Base-by-base conservation (phyloP, 164 flowering plant species). In the Piper betle region DNA sequence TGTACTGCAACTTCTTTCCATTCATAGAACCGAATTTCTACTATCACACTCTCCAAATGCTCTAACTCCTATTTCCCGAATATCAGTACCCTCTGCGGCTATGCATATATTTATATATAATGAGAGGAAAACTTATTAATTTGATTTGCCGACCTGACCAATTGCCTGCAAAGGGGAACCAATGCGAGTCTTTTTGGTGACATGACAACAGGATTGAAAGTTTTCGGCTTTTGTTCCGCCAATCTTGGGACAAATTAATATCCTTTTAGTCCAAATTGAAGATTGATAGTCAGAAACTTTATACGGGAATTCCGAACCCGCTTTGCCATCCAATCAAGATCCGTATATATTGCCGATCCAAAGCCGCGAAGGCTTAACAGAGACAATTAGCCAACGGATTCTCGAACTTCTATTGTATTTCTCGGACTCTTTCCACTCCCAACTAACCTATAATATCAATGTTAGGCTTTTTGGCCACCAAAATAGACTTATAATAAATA, bases 1-100 rank as follows among this genome's bases (percentile, higher is more conserved):
- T 86, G 82, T 85, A 87, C 69, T 87, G 89, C 62, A 84, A 57
- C 62, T 74, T 86, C 80, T 81, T 81, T 40, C 83, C 84, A 57
- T 83, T 85, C 88, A 85, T 82, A 11, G 1, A 6, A 15, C 50
- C 2, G 10, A 43, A 6, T 8, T 43, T 8, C 10, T 43, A 43
- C 2, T 8, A 2, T 43, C 50, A 3, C 8, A 8, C 50, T 8
- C 5, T 43, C 8, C 50, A 7, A n/a, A n/a, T n/a, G 50, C 50
- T 3, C 50, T 3, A 10, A 10, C 50, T 3, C 50, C 12, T 43
- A 6, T 1, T 8, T 3, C 50, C 4, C 50, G n/a, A n/a, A n/a
- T n/a, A n/a, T n/a, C 50, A 43, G 2, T 8, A 15, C 43, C 4
- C 9, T 4, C 50, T 8, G 50, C 50, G 2, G 10, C 50, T 8